phyloP scores from a whole-genome alignment of 1,284 basidiomycete genomes.

The Somion occarium region DNA sequence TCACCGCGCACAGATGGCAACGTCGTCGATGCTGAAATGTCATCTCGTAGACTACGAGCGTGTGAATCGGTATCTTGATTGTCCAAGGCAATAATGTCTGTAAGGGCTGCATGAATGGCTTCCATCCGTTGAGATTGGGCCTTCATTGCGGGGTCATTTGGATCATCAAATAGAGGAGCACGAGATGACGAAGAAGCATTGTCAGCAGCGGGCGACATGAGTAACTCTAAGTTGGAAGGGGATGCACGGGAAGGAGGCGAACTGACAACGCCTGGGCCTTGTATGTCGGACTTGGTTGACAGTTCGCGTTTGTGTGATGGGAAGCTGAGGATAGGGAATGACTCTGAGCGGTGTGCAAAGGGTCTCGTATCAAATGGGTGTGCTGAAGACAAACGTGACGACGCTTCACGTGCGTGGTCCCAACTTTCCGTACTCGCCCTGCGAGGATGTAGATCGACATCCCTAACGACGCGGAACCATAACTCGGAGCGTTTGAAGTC shows the following conservation, averaged over 20 bases:
- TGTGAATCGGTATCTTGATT: constrained; percentile 36
- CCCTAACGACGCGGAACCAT: constrained; percentile 84
- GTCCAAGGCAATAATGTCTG: constrained; percentile 88
- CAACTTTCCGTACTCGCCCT: constrained; percentile 10
- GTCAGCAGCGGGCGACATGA: constrained; percentile 67
- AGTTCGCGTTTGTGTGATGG: constrained; percentile 28
- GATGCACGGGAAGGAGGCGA: constrained; percentile 28
- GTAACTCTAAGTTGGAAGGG: constrained; percentile 63
- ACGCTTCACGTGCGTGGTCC: background rate
- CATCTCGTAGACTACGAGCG: constrained; percentile 15
- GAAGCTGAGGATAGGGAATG: constrained; percentile 27
- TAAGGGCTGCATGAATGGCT: constrained; percentile 90
- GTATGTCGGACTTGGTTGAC: constrained; percentile 23
- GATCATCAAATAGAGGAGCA: constrained; percentile 77
- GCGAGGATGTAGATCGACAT: constrained; percentile 43
- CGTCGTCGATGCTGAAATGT: constrained; percentile 14
- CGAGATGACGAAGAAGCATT: constrained; percentile 45
- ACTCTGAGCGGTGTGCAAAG: constrained; percentile 32
- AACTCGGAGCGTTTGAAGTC: constrained; percentile 84
- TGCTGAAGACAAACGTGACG: background rate
- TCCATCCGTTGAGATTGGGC: constrained; percentile 70
- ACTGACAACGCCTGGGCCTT: constrained; percentile 22
- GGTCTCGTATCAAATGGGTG: constrained; percentile 7
- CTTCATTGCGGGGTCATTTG: constrained; percentile 67
- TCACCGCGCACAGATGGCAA: constrained; percentile 27